A percentile compares a stretch with the other conserved stretches of the same genome.
Evolutionary conservation across 345 rosid genomes (phyloP).

Genomic region (Citrus maxima): DNA sequence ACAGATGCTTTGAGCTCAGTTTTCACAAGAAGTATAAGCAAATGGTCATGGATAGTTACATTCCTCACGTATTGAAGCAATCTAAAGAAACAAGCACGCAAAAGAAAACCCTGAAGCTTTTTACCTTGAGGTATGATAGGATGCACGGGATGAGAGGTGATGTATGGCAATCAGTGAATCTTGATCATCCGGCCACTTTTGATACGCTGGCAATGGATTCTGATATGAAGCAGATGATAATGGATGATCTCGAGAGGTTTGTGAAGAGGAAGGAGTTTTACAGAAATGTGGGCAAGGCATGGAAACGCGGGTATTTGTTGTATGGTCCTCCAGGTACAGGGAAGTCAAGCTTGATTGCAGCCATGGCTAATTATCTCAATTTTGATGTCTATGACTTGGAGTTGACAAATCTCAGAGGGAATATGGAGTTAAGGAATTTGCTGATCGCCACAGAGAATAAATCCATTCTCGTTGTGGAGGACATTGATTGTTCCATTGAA

Average conservation of each 20-base stretch:
- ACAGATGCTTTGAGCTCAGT: constrained; percentile 21
- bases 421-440: constrained; percentile 20
- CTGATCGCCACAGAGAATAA: constrained; percentile 29
- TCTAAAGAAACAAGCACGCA: constrained; percentile 14
- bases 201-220: constrained; percentile 27
- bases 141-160: not conserved
- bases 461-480: constrained; percentile 33
- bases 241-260: constrained; percentile 33
- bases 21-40: constrained; percentile 36
- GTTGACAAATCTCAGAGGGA: constrained; percentile 19
- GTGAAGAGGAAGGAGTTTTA: constrained; percentile 28
- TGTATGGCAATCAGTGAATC: constrained; percentile 29
- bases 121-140: constrained; percentile 17
- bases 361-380: constrained; percentile 29
- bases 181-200: constrained; percentile 31
- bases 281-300: constrained; percentile 30
- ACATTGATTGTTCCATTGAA: constrained; percentile 30
- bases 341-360: constrained; percentile 35
- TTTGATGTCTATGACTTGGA: constrained; percentile 24
- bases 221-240: constrained; percentile 20
- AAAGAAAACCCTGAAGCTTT: constrained; percentile 24
- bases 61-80: constrained; percentile 21
- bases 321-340: constrained; percentile 32
- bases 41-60: constrained; percentile 21
- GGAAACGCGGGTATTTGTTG: constrained; percentile 32